Evolutionary conservation across 345 rosid genomes (phyloP), one percentile per base, ranked within the genome.

Genomic region (Pistacia integerrima): DNA sequence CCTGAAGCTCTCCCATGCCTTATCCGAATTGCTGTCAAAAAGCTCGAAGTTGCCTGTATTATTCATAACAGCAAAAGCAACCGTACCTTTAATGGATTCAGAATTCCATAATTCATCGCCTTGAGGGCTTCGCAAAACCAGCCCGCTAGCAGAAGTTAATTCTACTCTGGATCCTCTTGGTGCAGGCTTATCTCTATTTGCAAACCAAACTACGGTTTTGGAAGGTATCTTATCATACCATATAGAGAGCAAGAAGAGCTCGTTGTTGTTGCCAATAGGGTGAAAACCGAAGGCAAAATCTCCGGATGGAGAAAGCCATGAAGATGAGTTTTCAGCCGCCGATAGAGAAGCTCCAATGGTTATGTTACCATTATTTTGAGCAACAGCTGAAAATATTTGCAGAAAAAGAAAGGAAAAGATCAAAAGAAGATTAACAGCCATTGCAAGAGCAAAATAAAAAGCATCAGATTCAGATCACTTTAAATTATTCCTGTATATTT

Each of bases 211-310:
- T 0, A 77, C 22, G 22, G 86, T 80, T 70, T 70, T 77, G 14
- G 36, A 63, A 2, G 74, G 84, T 17, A 80, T 80, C 25, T 75
- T 69, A 13, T 49, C 79, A 28, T 60, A 83, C 86, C 86, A 78
- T n/a, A 81, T 75, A 35, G 80, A 64, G 3, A 83, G 78, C 74
- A 84, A 64, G 81, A 76, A 81, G n/a, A 13, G 67, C 12, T 76
- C 69, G 2, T 62, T 5, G 16, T 58, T 28, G 44, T 28, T 36
- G 13, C 70, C 62, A 18, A 57, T 48, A 38, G 38, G 70, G 46
- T 4, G 73, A 56, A 84, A 81, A 49, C 84, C 84, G 35, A 81
- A 79, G 20, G 83, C 87, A 11, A 84, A 84, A 12, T 84, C 77
- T 11, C 66, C 73, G 3, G 82, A 79, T 56, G 87, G 75, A 48